A percentile compares a stretch with the other conserved stretches of the same genome.
Conservation (phyloP, 371 early-diverging fungal species). For the Mucor indicus region DNA sequence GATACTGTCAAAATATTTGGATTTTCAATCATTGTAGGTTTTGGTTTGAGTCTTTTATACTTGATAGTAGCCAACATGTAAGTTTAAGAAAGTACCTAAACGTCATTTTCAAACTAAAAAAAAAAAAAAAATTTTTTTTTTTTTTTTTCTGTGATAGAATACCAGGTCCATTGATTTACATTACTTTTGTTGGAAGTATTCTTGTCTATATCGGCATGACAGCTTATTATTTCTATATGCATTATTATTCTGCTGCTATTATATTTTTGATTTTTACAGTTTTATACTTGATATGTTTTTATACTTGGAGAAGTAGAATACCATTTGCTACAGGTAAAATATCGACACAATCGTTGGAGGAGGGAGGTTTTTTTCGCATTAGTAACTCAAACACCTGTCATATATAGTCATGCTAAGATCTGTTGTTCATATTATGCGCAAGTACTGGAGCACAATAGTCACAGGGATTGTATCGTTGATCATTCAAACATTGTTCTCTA, state of each 20-base stretch:
- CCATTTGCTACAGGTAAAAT: slow-evolving; percentile 58
- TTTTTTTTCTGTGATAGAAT: slow-evolving; percentile 15
- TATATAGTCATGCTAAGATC: slow-evolving; percentile 51
- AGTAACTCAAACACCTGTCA: not conserved
- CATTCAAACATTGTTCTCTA: slow-evolving; percentile 46
- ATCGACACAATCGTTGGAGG: not conserved
- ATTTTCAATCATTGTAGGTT: slow-evolving; percentile 45
- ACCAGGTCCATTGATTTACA: slow-evolving; percentile 37
- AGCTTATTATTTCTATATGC: slow-evolving; percentile 47
- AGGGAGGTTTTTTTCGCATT: not conserved
- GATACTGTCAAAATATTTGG: slow-evolving; percentile 53
- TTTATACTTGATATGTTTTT: slow-evolving; percentile 44
- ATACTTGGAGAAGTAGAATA: slow-evolving; percentile 50
- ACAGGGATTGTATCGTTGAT: slow-evolving; percentile 41
- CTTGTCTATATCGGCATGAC: slow-evolving; percentile 52
- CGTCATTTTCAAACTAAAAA: not conserved
- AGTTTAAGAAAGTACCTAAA: slow-evolving; percentile 5
- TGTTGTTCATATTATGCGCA: slow-evolving; percentile 49
- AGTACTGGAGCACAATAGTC: slow-evolving; percentile 56
- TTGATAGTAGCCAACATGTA: slow-evolving; percentile 49
- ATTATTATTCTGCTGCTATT: slow-evolving; percentile 52
- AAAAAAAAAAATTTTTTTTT: not conserved
- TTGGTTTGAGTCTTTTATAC: slow-evolving; percentile 54
- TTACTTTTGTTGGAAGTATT: slow-evolving; percentile 48
- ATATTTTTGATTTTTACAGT: slow-evolving; percentile 45